Base-by-base conservation (phyloP, 1,139 yeast species). In the Diutina mesorugosa region DNA sequence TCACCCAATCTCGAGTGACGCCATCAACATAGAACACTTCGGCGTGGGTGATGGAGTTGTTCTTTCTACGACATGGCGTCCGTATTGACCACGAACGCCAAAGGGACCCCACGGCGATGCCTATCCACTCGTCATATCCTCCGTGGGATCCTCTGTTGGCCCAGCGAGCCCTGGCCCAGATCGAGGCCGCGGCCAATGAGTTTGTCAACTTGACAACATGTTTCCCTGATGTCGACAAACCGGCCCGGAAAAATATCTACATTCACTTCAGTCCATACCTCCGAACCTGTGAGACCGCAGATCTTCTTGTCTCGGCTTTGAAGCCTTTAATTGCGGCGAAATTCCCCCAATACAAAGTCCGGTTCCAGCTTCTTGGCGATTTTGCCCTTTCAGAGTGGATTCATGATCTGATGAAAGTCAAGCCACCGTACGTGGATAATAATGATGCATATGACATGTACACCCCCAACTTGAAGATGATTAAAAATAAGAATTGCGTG, bases 301-400 rank as follows among this genome's bases (percentile, higher is more conserved):
- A 76, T 61, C 56, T 75, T 30, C 59, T 76, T 51, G 66, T 74
- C 55, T 65, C 74, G 16, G 64, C 66, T 47, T 63, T 76, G 57
- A 70, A 69, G 60, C 60, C 64, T 32, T 57, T 61, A 52, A 59
- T 73, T 14, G 62, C 60, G 30, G 61, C 62, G 16, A 61, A 61
- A 58, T 69, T 60, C 59, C 77, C 77, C 21, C 63, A 69, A 53
- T 69, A 68, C 59, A 73, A 72, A 61, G 61, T 73, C 30, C 62
- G 76, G 60, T 74, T 70, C 63, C 80, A 73, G 59, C 65, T 76
- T 41, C 62, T 76, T 55, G 77, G 79, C 2, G 80, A 76, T 62
- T 76, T 76, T 67, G 80, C 80, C 14, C 65, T 76, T 45, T 71
- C 76, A 55, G 80, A 76, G 61, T 76, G 80, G 80, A 69, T 76